Evolutionary conservation across 2,329 filamentous ascomycete genomes (phyloP).

Genomic region (Lachnellula subtilissima): DNA sequence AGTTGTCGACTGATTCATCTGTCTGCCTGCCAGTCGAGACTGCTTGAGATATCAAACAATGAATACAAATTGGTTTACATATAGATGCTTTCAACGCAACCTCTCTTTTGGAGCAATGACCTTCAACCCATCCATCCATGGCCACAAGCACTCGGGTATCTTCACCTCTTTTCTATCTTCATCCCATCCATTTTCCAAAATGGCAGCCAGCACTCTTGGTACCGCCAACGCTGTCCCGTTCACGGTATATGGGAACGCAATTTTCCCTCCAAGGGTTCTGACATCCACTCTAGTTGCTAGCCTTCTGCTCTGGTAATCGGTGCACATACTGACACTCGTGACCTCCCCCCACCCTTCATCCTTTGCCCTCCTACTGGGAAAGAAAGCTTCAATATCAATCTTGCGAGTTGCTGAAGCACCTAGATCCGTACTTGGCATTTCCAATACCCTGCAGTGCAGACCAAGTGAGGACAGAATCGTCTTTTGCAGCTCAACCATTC

Average conservation of each 20-base stretch:
- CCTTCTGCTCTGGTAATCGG: constrained; percentile 86
- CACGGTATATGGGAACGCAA: constrained; percentile 78
- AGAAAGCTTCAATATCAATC: constrained; percentile 89
- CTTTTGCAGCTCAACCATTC: constrained; percentile 82
- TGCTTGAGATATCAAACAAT: neutral
- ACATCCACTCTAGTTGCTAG: constrained; percentile 68
- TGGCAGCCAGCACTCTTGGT: constrained; percentile 79
- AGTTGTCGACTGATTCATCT: too few species aligned
- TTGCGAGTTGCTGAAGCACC: constrained; percentile 85
- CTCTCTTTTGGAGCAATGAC: constrained; percentile 42
- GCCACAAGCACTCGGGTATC: constrained; percentile 73
- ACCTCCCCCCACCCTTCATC: constrained; percentile 87
- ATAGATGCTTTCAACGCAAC: neutral
- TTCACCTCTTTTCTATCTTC: constrained; percentile 60
- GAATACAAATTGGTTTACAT: neutral
- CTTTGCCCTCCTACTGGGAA: constrained; percentile 68
- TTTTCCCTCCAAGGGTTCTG: constrained; percentile 44
- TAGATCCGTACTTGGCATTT: constrained; percentile 86
- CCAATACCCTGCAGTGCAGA: constrained; percentile 80
- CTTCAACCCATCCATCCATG: constrained; percentile 77
- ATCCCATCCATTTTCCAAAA: constrained; percentile 89
- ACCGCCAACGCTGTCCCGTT: constrained; percentile 94
- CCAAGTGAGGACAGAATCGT: constrained; percentile 74
- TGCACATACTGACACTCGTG: constrained; percentile 84
- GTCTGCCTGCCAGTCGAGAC: too few species aligned